Conservation (phyloP, 306 rosid species). For the Cucurbita ficifolia region DNA sequence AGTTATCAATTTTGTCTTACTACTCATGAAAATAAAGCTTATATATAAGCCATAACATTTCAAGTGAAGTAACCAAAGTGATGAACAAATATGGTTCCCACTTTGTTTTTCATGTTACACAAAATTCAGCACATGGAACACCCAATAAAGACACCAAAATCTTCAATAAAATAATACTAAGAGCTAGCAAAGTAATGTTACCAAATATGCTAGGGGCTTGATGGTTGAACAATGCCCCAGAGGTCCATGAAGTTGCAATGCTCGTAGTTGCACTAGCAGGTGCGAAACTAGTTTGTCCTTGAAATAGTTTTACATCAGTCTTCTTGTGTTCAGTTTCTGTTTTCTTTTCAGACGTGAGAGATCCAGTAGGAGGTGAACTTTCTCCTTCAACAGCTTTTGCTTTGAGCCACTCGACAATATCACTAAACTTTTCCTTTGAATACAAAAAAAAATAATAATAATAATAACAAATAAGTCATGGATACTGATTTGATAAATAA, state of each 20-base stretch:
- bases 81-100: not conserved
- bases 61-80: not conserved
- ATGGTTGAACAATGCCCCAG: constrained; percentile 31
- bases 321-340: constrained; percentile 24
- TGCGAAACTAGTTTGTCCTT: constrained; percentile 28
- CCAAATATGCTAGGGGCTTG: constrained; percentile 38
- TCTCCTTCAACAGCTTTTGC: constrained; percentile 46
- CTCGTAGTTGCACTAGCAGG: constrained; percentile 27
- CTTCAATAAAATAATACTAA: not conserved
- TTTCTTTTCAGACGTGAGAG: constrained; percentile 31
- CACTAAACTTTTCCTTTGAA: constrained; percentile 73
- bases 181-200: constrained; percentile 18
- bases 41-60: not conserved
- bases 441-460: constrained; percentile 29
- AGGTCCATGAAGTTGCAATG: constrained; percentile 36
- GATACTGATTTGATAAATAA: not conserved
- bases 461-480: not conserved
- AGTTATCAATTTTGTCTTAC: not conserved
- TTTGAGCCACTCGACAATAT: constrained; percentile 85
- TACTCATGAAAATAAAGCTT: not conserved
- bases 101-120: not conserved
- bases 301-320: constrained; percentile 29
- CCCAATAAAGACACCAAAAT: not conserved
- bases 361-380: constrained; percentile 22
- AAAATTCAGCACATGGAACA: not conserved